Conservation (phyloP, 306 rosid genomes). For the Lathyrus aphaca region DNA sequence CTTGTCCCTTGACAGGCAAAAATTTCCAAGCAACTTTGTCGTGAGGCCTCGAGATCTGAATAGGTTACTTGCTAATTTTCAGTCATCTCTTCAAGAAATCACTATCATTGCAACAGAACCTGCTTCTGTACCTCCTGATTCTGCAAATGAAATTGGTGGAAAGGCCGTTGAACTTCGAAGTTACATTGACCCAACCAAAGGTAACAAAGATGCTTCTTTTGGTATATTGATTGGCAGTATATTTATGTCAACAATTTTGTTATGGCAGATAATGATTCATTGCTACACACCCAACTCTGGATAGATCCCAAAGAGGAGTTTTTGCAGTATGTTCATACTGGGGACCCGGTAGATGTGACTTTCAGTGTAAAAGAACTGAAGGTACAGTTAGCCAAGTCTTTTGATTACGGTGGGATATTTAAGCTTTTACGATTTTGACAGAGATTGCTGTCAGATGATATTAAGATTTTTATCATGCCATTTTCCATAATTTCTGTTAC, state of each 20-base stretch:
- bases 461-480: slow-evolving; percentile 17
- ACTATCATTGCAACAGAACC: slow-evolving; percentile 91
- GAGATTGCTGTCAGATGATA: slow-evolving; percentile 28
- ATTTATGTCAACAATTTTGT: slow-evolving; percentile 39
- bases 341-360: slow-evolving; percentile 89
- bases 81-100: slow-evolving; percentile 94
- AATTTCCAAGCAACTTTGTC: slow-evolving; percentile 75
- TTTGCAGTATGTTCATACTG: slow-evolving; percentile 77
- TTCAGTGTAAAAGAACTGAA: slow-evolving; percentile 92
- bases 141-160: slow-evolving; percentile 83
- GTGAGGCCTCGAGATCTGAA: slow-evolving; percentile 92
- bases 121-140: slow-evolving; percentile 67
- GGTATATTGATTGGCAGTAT: slow-evolving; percentile 29
- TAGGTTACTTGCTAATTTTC: slow-evolving; percentile 84
- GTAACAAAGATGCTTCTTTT: slow-evolving; percentile 44
- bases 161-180: slow-evolving; percentile 93
- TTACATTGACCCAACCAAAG: slow-evolving; percentile 93
- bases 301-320: slow-evolving; percentile 95
- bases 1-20: slow-evolving; percentile 80
- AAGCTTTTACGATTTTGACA: slow-evolving; percentile 19
- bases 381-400: slow-evolving; percentile 53
- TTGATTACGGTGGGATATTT: slow-evolving; percentile 26
- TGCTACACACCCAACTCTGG: slow-evolving; percentile 91
- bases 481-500: slow-evolving; percentile 7
- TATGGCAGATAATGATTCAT: slow-evolving; percentile 73